Evolutionary conservation across 371 early-diverging fungal species (phyloP), one percentile per base, ranked within the genome.

Genomic region (Mortierella sp.): DNA sequence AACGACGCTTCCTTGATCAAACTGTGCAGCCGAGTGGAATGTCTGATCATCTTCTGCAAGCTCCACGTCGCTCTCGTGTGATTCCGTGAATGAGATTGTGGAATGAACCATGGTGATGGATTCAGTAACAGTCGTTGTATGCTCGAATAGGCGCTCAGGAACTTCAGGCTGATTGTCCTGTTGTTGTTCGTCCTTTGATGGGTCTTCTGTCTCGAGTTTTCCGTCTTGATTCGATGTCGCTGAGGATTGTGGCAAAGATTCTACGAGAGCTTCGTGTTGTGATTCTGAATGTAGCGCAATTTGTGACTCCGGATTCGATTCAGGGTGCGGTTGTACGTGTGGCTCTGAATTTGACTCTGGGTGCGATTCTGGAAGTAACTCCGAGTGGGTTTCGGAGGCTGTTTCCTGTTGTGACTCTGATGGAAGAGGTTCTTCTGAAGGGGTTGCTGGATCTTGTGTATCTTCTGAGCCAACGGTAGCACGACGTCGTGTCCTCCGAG

Each of bases 1-100:
- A n/a, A 25, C 44, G 6, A 25, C 54, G 8, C 56, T 51, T 12
- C 22, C 24, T 9, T 47, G 6, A 2, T 63, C 70, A n/a, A 56
- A 70, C 28, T 63, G 63, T 7, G 37, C 54, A 14, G 63, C 59
- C 6, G 70, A 63, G 16, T 63, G 70, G 60, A 63, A 63, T 19
- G 63, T 63, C 54, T 70, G 70, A 13, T 70, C 69, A n/a, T 65
- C 67, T 13, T 69, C 63, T 9, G 62, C 57, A 16, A 37, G 51
- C 24, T 51, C 61, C 10, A 31, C 41, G 14, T 37, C 54, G 24
- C 28, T 27, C 0, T 46, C 60, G 22, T 16, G 28, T 1, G 13
- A 19, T 2, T 22, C 49, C 14, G 60, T 24, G 40, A 64, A 60
- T 21, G 60, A 56, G 24, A 24, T 17, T 16, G 51, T 43, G 0